Conservation (phyloP, 495 filamentous ascomycete genomes). For the Aspergillus taichungensis region DNA sequence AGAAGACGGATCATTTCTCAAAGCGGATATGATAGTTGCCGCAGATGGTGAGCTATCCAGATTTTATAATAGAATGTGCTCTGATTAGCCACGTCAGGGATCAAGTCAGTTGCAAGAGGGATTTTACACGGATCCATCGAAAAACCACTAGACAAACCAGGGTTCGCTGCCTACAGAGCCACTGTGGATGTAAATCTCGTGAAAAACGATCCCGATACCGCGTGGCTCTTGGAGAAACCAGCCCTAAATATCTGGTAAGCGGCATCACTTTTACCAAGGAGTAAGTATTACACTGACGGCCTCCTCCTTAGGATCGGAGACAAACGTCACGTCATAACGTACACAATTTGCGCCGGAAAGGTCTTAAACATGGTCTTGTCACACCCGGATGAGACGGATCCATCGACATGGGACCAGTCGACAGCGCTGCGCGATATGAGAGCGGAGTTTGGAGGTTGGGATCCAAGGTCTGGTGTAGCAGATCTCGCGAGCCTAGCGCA, state of each 20-base stretch:
- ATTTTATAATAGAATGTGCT: too few species aligned
- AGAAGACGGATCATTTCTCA: slow-evolving; percentile 2
- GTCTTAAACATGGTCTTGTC: slow-evolving; percentile 44
- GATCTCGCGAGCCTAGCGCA: not conserved
- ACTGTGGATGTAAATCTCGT: slow-evolving; percentile 34
- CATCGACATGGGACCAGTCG: slow-evolving; percentile 27
- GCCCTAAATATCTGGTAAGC: slow-evolving; percentile 33
- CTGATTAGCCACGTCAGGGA: slow-evolving; percentile 10
- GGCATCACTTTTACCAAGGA: not conserved
- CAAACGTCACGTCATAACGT: slow-evolving; percentile 39
- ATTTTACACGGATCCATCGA: slow-evolving; percentile 14
- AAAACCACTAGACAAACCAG: slow-evolving; percentile 11
- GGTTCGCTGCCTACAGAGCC: slow-evolving; percentile 35
- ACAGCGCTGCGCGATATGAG: slow-evolving; percentile 29
- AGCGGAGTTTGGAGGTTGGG: slow-evolving; percentile 33
- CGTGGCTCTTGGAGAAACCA: slow-evolving; percentile 32
- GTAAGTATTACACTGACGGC: not conserved
- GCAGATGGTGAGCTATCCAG: slow-evolving; percentile 28
- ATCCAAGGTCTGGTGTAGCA: slow-evolving; percentile 17
- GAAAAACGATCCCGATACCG: slow-evolving; percentile 23
- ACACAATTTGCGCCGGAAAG: slow-evolving; percentile 38
- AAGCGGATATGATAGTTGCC: slow-evolving; percentile 34
- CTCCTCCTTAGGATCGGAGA: slow-evolving; percentile 22
- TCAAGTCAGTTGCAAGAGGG: slow-evolving; percentile 27
- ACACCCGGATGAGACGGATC: slow-evolving; percentile 35